phyloP scores from a whole-genome alignment of 305 asterid genomes.

The Fraxinus velutina region DNA sequence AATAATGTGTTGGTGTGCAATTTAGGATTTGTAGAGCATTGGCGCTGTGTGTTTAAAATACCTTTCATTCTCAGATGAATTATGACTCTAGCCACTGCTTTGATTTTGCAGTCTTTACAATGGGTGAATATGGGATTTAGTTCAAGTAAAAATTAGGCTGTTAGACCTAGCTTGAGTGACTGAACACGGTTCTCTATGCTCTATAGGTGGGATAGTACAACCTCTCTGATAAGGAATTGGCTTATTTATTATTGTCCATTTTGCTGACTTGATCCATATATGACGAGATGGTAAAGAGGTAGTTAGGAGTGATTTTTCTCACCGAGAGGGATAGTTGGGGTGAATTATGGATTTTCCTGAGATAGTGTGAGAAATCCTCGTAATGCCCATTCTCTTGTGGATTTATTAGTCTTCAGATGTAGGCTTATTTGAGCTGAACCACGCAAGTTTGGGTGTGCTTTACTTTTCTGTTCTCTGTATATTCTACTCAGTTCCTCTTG shows the following conservation, averaged over 20 bases:
- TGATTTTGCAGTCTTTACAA: neutral
- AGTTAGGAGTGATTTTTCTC: neutral
- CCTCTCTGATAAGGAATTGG: neutral
- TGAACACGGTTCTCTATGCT: neutral
- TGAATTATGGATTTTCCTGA: neutral
- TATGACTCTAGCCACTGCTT: neutral
- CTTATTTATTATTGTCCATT: neutral
- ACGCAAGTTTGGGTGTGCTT: neutral
- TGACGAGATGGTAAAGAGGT: neutral
- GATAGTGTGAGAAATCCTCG: neutral
- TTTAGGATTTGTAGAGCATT: slow-evolving; percentile 4
- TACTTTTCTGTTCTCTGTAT: neutral
- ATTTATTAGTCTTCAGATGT: neutral
- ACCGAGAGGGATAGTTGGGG: neutral
- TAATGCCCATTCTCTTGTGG: neutral
- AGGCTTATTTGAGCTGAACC: neutral
- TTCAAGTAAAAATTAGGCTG: neutral
- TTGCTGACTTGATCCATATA: neutral
- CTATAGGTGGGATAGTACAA: neutral
- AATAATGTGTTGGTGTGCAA: neutral
- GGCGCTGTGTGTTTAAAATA: neutral
- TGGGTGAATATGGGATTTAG: neutral
- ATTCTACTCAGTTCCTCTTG: neutral
- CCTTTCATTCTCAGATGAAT: neutral
- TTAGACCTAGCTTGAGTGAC: neutral